Percentiles rank a stretch among this genome's conserved stretches.
Evolutionary conservation across 2,329 filamentous ascomycete species (phyloP).

Genomic region (Alternaria brassicae): DNA sequence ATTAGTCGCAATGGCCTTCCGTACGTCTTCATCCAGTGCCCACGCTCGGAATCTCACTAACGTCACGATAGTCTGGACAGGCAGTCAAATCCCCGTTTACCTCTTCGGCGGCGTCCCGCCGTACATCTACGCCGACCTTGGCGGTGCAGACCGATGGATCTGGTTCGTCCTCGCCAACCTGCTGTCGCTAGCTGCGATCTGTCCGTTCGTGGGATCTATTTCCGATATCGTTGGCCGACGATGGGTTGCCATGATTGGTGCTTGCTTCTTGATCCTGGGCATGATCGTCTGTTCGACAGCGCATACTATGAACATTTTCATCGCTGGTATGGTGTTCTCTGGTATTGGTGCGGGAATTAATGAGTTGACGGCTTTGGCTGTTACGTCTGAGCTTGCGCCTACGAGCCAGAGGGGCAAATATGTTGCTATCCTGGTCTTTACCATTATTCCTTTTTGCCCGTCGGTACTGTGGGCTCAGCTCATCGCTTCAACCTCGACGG

Average conservation of each 20-base stretch:
- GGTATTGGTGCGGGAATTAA: constrained; percentile 72
- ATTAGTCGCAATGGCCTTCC: constrained; percentile 53
- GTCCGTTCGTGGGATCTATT: constrained; percentile 66
- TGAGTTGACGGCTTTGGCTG: constrained; percentile 71
- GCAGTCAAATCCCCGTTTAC: constrained; percentile 65
- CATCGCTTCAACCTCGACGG: constrained; percentile 54
- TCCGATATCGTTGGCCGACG: constrained; percentile 42
- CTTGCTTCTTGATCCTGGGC: constrained; percentile 47
- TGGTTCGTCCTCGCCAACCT: constrained; percentile 62
- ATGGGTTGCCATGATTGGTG: constrained; percentile 40
- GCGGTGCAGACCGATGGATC: constrained; percentile 65
- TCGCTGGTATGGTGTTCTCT: constrained; percentile 56
- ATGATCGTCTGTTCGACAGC: constrained; percentile 39
- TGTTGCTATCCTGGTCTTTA: constrained; percentile 65
- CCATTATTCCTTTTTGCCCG: constrained; percentile 67
- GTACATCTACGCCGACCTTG: constrained; percentile 66
- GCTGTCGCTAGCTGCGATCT: constrained; percentile 62
- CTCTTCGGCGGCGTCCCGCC: constrained; percentile 38
- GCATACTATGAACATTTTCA: constrained; percentile 37
- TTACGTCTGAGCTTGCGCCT: constrained; percentile 71
- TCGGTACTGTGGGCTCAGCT: constrained; percentile 68
- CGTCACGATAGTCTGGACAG: constrained; percentile 59
- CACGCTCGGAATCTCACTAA: neutral
- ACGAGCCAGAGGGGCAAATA: constrained; percentile 69
- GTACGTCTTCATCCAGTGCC: neutral